A percentile compares a stretch with the other conserved stretches of the same genome.
phyloP scores from a whole-genome alignment of 2,329 filamentous ascomycete genomes.

The Cryphonectria naterciae region DNA sequence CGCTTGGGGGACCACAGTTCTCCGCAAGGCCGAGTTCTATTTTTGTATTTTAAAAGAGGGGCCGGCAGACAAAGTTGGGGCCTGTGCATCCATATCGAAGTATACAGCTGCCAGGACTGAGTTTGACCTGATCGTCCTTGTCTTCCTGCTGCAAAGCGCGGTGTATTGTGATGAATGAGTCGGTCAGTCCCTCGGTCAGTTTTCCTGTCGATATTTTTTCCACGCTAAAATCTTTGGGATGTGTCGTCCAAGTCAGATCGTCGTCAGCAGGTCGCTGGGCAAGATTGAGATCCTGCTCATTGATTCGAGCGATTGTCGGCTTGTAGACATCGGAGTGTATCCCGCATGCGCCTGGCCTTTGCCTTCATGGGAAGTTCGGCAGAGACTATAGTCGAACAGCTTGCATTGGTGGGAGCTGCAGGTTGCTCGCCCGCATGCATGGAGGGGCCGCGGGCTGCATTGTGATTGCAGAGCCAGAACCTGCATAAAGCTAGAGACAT shows the following conservation, averaged over 20 bases:
- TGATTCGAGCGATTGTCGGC: conserved; percentile 27
- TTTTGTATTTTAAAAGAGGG: conserved; percentile 18
- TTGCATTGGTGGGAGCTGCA: conserved; percentile 21
- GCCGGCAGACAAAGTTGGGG: conserved; percentile 10
- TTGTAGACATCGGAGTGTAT: conserved; percentile 17
- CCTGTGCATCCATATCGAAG: conserved; percentile 23
- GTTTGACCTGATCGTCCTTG: conserved; percentile 10
- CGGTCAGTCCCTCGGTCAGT: neutral
- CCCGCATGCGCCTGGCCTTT: conserved; percentile 24
- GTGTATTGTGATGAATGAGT: neutral
- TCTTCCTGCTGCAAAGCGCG: neutral
- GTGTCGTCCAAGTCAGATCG: conserved; percentile 10
- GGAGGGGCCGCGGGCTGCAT: conserved; percentile 11
- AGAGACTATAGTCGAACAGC: neutral
- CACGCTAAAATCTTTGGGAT: neutral
- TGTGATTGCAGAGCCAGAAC: conserved; percentile 25
- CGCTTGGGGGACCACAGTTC: neutral
- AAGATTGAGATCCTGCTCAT: conserved; percentile 11
- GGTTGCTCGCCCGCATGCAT: conserved; percentile 12
- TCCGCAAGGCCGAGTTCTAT: conserved; percentile 23
- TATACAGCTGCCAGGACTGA: neutral
- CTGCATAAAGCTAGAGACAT: conserved; percentile 24
- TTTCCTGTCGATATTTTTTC: neutral
- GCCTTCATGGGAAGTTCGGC: conserved; percentile 25
- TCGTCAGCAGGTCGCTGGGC: conserved; percentile 16